Conservation (phyloP, 2,329 filamentous ascomycete genomes). For the Didymella segeticola region DNA sequence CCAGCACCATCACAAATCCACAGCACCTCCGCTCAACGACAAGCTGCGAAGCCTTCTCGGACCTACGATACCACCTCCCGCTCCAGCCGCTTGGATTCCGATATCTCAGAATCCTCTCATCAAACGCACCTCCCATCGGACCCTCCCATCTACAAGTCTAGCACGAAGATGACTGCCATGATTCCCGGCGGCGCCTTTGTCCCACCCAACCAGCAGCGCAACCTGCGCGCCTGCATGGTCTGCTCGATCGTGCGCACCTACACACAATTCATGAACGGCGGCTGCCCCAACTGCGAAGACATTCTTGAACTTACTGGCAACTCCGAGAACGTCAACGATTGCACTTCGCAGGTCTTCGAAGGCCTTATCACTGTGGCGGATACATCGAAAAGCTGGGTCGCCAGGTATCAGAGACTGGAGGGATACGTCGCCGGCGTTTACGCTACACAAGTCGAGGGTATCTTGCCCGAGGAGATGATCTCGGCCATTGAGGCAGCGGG, state of each 20-base stretch:
- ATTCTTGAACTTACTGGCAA: conserved; percentile 84
- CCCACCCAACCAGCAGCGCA: conserved; percentile 76
- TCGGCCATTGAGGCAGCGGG: conserved; percentile 64
- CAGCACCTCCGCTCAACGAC: not conserved
- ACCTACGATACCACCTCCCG: not conserved
- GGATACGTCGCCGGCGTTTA: conserved; percentile 89
- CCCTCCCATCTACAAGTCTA: not conserved
- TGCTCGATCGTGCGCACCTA: conserved; percentile 92
- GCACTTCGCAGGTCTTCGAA: conserved; percentile 96
- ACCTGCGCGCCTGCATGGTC: conserved; percentile 96
- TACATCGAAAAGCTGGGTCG: conserved; percentile 88
- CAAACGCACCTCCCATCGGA: not conserved
- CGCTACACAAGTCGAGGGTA: conserved; percentile 91
- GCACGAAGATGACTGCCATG: conserved; percentile 34
- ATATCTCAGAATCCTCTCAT: not conserved
- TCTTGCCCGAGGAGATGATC: conserved; percentile 66
- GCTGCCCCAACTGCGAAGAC: conserved; percentile 96
- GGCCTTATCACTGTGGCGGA: conserved; percentile 86
- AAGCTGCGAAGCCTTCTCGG: not conserved
- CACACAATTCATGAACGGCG: conserved; percentile 79
- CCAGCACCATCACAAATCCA: not conserved
- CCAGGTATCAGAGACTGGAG: conserved; percentile 93
- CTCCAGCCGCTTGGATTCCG: not conserved
- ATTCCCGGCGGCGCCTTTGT: conserved; percentile 66
- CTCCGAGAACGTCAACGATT: conserved; percentile 83